These are phyloP conservation scores for Lathyrus sativus DNA, from an alignment of 306 rosid genomes.

Conservation along the genomic window DNA sequence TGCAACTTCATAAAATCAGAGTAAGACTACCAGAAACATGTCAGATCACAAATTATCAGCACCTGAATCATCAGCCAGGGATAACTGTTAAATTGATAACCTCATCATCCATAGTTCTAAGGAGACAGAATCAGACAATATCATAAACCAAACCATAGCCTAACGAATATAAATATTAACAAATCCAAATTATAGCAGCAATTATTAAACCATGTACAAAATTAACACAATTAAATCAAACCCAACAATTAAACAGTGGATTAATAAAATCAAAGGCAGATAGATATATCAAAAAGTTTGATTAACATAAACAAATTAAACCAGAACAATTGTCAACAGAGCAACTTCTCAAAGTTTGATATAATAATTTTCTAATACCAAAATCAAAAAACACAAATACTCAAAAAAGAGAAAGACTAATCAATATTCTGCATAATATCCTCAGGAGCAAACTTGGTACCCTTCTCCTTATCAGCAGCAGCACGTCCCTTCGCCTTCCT, in stretches of 20 bases:
- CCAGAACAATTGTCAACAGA: constrained; percentile 13
- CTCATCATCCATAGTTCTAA: neutral
- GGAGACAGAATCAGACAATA: too few relatives aligned
- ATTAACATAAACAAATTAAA: constrained; percentile 1
- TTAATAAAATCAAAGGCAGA: neutral
- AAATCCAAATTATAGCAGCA: too few relatives aligned
- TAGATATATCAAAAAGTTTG: neutral
- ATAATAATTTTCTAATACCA: neutral
- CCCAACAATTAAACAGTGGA: neutral
- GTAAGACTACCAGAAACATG: neutral
- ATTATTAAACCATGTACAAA: too few relatives aligned
- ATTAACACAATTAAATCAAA: constrained; percentile 31
- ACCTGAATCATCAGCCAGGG: constrained; percentile 29
- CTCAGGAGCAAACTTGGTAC: constrained; percentile 80
- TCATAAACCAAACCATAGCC: too few relatives aligned
- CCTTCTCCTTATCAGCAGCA: constrained; percentile 89
- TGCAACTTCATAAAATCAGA: neutral
- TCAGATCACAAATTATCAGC: constrained; percentile 69
- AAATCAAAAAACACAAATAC: neutral
- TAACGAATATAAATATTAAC: too few relatives aligned
- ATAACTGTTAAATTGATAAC: constrained; percentile 16
- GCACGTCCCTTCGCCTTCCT: constrained; percentile 93
- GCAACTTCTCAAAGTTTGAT: constrained; percentile 16
- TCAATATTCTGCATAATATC: constrained; percentile 88
- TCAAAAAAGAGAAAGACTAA: constrained; percentile 23